Evolutionary conservation across 2,329 filamentous ascomycete genomes (phyloP).

Genomic region (Decorospora gaudefroyi): DNA sequence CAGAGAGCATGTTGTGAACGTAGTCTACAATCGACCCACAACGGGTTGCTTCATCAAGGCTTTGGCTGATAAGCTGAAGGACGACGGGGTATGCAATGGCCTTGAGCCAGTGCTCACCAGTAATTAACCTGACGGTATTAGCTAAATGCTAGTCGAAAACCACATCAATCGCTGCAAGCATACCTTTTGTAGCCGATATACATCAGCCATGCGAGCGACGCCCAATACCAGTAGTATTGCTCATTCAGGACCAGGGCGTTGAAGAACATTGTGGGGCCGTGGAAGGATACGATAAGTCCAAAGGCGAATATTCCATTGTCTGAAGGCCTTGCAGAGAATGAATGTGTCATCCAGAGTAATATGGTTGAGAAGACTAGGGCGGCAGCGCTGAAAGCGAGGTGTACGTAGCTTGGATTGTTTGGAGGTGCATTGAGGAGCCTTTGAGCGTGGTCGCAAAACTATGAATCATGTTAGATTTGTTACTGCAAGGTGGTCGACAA

Average conservation of each 20-base stretch:
- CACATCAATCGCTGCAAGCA: neutral
- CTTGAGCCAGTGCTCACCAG: neutral
- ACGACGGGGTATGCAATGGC: neutral
- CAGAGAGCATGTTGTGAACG: neutral
- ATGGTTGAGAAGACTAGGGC: neutral
- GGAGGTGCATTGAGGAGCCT: neutral
- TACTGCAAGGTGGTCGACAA: neutral
- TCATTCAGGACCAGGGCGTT: neutral
- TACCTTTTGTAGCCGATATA: neutral
- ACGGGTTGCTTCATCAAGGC: neutral
- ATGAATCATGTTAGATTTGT: neutral
- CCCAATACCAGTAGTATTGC: neutral
- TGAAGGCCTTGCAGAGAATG: neutral
- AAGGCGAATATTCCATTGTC: neutral
- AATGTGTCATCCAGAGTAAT: neutral
- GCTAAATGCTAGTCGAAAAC: neutral
- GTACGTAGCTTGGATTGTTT: neutral
- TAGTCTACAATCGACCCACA: neutral
- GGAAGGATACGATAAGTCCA: neutral
- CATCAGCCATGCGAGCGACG: neutral
- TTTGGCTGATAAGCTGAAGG: neutral
- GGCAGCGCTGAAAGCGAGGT: neutral
- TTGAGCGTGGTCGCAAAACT: neutral
- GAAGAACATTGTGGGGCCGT: neutral
- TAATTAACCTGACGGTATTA: neutral